Percentiles rank a stretch among this genome's conserved stretches.
phyloP scores from a whole-genome alignment of 768 basidiomycete species.

The Lyophyllum atratum region DNA sequence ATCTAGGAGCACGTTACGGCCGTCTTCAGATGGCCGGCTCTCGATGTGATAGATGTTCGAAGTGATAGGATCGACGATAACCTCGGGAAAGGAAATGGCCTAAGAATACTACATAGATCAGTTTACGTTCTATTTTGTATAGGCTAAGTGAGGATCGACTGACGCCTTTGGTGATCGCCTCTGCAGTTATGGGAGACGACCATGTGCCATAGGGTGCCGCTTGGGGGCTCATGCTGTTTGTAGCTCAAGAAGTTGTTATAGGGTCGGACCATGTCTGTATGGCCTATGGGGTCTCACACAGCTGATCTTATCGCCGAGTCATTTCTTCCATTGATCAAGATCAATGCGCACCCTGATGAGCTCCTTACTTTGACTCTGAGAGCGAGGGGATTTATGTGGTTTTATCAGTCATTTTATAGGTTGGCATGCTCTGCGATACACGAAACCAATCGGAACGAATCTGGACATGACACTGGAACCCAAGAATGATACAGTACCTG shows the following conservation, averaged over 20 bases:
- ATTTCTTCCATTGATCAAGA: too few relatives aligned
- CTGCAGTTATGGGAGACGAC: conserved; percentile 57
- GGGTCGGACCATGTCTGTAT: background rate
- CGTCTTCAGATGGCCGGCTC: conserved; percentile 51
- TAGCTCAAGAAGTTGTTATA: background rate
- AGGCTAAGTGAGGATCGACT: background rate
- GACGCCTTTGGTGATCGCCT: conserved; percentile 48
- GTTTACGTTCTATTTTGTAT: conserved; percentile 8
- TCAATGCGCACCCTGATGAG: too few relatives aligned
- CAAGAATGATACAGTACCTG: too few relatives aligned
- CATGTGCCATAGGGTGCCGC: conserved; percentile 63
- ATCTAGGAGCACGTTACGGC: conserved; percentile 58
- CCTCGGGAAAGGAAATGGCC: conserved; percentile 41
- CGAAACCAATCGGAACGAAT: too few relatives aligned
- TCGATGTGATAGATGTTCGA: conserved; percentile 57
- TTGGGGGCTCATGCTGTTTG: conserved; percentile 9
- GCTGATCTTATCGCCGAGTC: background rate
- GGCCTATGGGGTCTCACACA: too few relatives aligned
- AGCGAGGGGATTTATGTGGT: too few relatives aligned
- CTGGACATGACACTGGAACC: too few relatives aligned
- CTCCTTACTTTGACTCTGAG: too few relatives aligned
- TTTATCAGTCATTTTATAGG: too few relatives aligned
- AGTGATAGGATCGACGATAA: conserved; percentile 55
- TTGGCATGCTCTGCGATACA: too few relatives aligned
- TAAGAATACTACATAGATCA: conserved; percentile 17